Evolutionary conservation across 2,329 filamentous ascomycete species (phyloP).

Genomic region (Botrytis aclada): DNA sequence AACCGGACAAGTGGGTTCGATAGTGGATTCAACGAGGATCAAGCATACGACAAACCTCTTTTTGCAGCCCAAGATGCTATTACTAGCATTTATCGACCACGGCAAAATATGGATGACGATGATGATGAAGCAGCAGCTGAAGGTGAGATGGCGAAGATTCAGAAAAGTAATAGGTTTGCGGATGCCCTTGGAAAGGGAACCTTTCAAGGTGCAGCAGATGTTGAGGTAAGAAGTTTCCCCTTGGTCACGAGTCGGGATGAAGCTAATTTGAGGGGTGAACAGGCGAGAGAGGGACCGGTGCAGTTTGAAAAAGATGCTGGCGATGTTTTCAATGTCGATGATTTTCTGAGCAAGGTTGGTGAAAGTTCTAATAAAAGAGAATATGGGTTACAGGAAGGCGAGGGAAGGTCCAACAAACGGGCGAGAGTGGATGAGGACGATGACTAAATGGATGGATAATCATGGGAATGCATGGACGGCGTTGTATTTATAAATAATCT

Average conservation of each 20-base stretch:
- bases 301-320: conserved; percentile 87
- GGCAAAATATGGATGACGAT: conserved; percentile 69
- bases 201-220: conserved; percentile 82
- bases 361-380: conserved; percentile 66
- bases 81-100: conserved; percentile 87
- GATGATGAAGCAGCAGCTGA: conserved; percentile 78
- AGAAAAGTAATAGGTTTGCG: conserved; percentile 73
- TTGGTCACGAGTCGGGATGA: neutral
- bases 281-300: conserved; percentile 84
- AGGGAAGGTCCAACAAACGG: conserved; percentile 61
- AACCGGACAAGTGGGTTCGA: conserved; percentile 92
- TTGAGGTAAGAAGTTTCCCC: conserved; percentile 58
- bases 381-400: conserved; percentile 70
- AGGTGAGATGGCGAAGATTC: conserved; percentile 81
- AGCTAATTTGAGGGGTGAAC: conserved; percentile 22
- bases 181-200: conserved; percentile 87
- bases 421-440: conserved; percentile 74
- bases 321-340: conserved; percentile 92
- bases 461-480: neutral
- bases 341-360: conserved; percentile 78
- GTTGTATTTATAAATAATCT: neutral
- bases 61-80: conserved; percentile 96
- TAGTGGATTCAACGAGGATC: conserved; percentile 93
- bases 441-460: conserved; percentile 24
- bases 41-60: conserved; percentile 93